A percentile compares a stretch with the other conserved stretches of the same genome.
These are phyloP conservation scores for Raffaelea deltoideospora DNA, from an alignment of 2,329 filamentous ascomycete genomes.

Conservation along the genomic window DNA sequence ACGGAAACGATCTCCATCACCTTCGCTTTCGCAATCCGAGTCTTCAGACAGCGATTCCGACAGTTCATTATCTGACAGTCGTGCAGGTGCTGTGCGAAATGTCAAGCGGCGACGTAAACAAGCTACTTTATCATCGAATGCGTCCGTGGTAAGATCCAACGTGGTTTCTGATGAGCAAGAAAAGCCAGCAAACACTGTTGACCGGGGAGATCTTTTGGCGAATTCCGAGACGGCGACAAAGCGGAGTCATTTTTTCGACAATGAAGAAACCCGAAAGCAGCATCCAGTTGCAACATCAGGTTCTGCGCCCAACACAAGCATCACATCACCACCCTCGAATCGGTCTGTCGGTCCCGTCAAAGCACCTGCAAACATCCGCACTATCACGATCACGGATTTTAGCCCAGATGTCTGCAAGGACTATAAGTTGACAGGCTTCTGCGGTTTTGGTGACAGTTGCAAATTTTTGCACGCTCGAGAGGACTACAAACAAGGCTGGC, in stretches of 20 bases:
- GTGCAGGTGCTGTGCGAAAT: slow-evolving; percentile 35
- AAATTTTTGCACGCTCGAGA: slow-evolving; percentile 66
- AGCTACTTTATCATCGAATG: too few relatives aligned
- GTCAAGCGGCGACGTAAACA: slow-evolving; percentile 68
- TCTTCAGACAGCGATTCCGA: slow-evolving; percentile 38
- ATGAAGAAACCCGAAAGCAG: too few relatives aligned
- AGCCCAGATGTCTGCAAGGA: slow-evolving; percentile 93
- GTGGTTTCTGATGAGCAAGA: slow-evolving; percentile 3
- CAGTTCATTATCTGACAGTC: slow-evolving; percentile 57
- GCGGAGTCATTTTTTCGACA: slow-evolving; percentile 45
- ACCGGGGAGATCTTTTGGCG: slow-evolving; percentile 47
- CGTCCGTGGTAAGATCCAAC: slow-evolving; percentile 15
- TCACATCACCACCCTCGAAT: too few relatives aligned
- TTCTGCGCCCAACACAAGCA: too few relatives aligned
- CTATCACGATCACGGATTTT: slow-evolving; percentile 80
- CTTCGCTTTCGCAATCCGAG: slow-evolving; percentile 43
- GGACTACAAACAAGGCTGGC: slow-evolving; percentile 85
- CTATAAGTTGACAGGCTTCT: slow-evolving; percentile 39
- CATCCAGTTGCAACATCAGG: too few relatives aligned
- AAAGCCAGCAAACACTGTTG: slow-evolving; percentile 25
- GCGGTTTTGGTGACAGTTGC: slow-evolving; percentile 56
- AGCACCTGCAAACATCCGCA: slow-evolving; percentile 76
- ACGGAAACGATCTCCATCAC: slow-evolving; percentile 67
- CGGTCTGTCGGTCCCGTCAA: slow-evolving; percentile 72
- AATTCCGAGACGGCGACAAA: slow-evolving; percentile 80